Conservation (phyloP, 129 eudicot genomes). For the Flaveria brownii region DNA sequence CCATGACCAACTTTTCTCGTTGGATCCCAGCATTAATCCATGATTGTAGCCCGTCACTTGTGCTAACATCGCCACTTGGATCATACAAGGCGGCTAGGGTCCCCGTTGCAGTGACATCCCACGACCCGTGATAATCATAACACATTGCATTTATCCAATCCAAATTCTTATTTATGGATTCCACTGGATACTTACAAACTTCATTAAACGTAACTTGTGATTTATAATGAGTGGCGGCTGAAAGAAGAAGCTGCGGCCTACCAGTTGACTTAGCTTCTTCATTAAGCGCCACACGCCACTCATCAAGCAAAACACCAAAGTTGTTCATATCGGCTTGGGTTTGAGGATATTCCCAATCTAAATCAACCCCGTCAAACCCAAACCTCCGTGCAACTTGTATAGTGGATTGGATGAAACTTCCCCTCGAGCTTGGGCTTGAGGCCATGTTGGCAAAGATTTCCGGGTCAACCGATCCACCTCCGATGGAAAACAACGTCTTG, state of each 20-base stretch:
- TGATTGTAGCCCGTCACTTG: slow-evolving; percentile 67
- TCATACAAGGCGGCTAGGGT: slow-evolving; percentile 60
- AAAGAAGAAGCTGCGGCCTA: slow-evolving; percentile 52
- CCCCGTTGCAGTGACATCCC: slow-evolving; percentile 58
- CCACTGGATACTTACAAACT: slow-evolving; percentile 44
- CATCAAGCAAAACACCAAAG: slow-evolving; percentile 41
- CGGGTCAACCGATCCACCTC: slow-evolving; percentile 51
- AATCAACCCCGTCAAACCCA: slow-evolving; percentile 72
- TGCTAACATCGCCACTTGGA: slow-evolving; percentile 53
- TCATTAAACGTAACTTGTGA: slow-evolving; percentile 27
- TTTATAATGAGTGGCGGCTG: slow-evolving; percentile 66
- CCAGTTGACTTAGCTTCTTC: slow-evolving; percentile 43
- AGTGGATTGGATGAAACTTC: slow-evolving; percentile 52
- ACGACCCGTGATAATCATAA: slow-evolving; percentile 68
- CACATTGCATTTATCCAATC: slow-evolving; percentile 82
- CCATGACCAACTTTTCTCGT: slow-evolving; percentile 67
- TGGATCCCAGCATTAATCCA: slow-evolving; percentile 65
- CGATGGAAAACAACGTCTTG: slow-evolving; percentile 60
- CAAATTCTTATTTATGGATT: slow-evolving; percentile 50
- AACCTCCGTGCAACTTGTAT: slow-evolving; percentile 65
- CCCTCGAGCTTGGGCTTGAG: slow-evolving; percentile 26
- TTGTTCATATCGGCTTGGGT: slow-evolving; percentile 54
- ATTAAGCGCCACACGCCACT: slow-evolving; percentile 65
- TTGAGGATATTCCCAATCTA: slow-evolving; percentile 80
- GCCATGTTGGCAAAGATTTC: slow-evolving; percentile 50